Evolutionary conservation across 2,329 filamentous ascomycete genomes (phyloP).

Genomic region (Penicillium aurantiogriseum): DNA sequence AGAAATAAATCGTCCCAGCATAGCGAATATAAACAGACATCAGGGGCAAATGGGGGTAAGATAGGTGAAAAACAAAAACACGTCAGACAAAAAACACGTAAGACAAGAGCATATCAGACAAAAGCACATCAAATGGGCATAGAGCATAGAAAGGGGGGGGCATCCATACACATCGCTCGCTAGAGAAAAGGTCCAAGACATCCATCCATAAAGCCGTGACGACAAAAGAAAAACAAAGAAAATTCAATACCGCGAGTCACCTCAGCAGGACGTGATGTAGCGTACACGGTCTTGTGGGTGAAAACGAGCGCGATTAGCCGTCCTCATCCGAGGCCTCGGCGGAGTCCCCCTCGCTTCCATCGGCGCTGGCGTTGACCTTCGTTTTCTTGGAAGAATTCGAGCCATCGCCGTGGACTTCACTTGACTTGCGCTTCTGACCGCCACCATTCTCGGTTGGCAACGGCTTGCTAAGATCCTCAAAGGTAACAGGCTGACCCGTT

Average conservation of each 20-base stretch:
- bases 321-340: conserved; percentile 51
- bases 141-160: conserved; percentile 23
- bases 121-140: conserved; percentile 20
- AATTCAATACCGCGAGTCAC: conserved; percentile 13
- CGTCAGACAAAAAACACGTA: conserved; percentile 9
- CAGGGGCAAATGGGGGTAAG: conserved; percentile 11
- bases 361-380: conserved; percentile 52
- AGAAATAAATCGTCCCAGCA: conserved; percentile 15
- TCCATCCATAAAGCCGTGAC: conserved; percentile 33
- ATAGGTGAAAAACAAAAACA: conserved; percentile 15
- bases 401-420: conserved; percentile 46
- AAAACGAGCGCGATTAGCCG: conserved; percentile 31
- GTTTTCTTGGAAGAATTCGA: conserved; percentile 48
- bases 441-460: conserved; percentile 33
- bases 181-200: conserved; percentile 30
- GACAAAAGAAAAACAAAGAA: conserved; percentile 25
- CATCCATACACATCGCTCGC: conserved; percentile 38
- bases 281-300: not conserved
- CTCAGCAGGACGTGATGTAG: not conserved
- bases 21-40: conserved; percentile 19
- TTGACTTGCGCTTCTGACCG: conserved; percentile 53
- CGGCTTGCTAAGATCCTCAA: conserved; percentile 37
- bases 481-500: conserved; percentile 18
- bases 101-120: conserved; percentile 9
- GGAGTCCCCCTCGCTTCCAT: conserved; percentile 54